These are phyloP conservation scores for Bolboschoenus planiculmis DNA, from an alignment of 176 grass and related monocot species.

Conservation along the genomic window DNA sequence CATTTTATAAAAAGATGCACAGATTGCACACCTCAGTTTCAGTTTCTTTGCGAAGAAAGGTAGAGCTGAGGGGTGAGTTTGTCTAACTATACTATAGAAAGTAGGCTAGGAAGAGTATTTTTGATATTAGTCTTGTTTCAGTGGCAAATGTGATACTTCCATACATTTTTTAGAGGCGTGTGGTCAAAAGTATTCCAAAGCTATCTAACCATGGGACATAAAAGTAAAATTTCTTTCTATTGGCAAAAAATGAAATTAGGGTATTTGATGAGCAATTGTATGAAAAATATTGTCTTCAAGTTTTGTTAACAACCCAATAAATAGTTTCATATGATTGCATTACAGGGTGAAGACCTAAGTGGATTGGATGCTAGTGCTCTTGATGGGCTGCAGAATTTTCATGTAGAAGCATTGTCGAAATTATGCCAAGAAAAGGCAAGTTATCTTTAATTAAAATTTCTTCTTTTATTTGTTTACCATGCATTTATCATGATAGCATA, in stretches of 20 bases:
- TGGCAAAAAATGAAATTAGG: neutral
- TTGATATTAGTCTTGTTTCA: neutral
- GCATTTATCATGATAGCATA: neutral
- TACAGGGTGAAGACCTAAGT: constrained; percentile 69
- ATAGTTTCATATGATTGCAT: neutral
- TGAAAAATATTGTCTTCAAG: neutral
- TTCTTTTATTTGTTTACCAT: neutral
- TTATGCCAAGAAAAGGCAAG: constrained; percentile 90
- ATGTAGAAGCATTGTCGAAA: constrained; percentile 84
- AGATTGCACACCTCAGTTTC: neutral
- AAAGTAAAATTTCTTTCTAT: neutral
- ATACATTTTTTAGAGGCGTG: neutral
- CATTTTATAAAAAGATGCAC: neutral
- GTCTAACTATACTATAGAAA: neutral
- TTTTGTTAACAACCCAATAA: constrained; percentile 7
- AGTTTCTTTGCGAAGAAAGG: neutral
- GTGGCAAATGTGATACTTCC: neutral
- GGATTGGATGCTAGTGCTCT: constrained; percentile 67
- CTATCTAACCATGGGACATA: neutral
- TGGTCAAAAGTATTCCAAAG: neutral
- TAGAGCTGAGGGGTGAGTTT: neutral
- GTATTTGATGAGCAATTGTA: neutral
- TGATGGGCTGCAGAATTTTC: constrained; percentile 83
- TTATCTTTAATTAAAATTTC: neutral
- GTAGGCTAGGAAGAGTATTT: neutral